phyloP scores from a whole-genome alignment of 2,329 filamentous ascomycete species.

The Sporothrix brunneoviolacea region DNA sequence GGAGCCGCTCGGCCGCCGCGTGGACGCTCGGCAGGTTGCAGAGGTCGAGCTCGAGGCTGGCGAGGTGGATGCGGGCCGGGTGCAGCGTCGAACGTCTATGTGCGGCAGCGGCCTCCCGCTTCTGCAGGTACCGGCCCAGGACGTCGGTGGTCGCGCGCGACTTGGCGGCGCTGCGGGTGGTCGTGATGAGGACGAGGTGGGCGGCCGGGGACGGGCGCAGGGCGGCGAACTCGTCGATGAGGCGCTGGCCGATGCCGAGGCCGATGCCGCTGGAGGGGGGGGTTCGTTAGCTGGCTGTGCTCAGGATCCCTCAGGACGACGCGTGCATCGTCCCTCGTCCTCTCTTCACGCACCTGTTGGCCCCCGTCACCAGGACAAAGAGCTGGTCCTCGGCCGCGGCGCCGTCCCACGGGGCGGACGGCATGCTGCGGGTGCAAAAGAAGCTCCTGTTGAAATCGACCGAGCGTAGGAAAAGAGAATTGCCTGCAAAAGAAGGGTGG shows the following conservation, averaged over 20 bases:
- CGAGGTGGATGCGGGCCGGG: slow-evolving; percentile 48
- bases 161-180: slow-evolving; percentile 71
- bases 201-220: slow-evolving; percentile 59
- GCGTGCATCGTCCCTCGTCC: neutral
- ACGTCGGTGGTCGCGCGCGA: slow-evolving; percentile 62
- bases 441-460: too few species aligned
- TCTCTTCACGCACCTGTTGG: slow-evolving; percentile 61
- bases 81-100: slow-evolving; percentile 35
- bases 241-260: slow-evolving; percentile 71
- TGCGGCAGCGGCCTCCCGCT: slow-evolving; percentile 24
- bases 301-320: too few species aligned
- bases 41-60: slow-evolving; percentile 53
- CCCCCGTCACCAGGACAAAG: slow-evolving; percentile 72
- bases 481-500: too few species aligned
- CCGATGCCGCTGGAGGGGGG: slow-evolving; percentile 69
- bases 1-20: slow-evolving; percentile 40
- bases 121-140: slow-evolving; percentile 56
- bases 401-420: slow-evolving; percentile 29
- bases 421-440: neutral
- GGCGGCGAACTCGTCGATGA: slow-evolving; percentile 83
- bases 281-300: too few species aligned
- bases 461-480: too few species aligned
- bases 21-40: slow-evolving; percentile 50
- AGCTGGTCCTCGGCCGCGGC: slow-evolving; percentile 37
- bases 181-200: slow-evolving; percentile 73